Base-by-base conservation (phyloP, 257 asterid species). In the Gentiana macrophylla region DNA sequence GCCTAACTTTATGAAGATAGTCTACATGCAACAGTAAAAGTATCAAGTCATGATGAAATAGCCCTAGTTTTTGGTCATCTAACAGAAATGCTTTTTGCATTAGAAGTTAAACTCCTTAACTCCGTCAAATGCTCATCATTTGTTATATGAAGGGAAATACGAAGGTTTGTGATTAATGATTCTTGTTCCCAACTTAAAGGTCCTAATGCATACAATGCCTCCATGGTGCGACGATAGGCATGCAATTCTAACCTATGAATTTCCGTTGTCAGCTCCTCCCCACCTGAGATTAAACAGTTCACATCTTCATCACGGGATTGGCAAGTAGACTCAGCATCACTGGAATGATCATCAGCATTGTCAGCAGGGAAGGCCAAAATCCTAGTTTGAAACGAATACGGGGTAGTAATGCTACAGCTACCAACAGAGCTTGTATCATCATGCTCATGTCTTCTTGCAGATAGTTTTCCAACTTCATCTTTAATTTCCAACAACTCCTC, bases 141-240 rank as follows among this genome's bases (percentile, higher is more conserved):
- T 55, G 82, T 69, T 57, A 77, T 77, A 70, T 77, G 73, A 53
- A 77, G 82, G 38, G 71, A 71, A n/a, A 72, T 72, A 58, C 82
- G 82, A 45, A 77, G 79, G 59, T 77, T 72, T 62, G 82, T 72
- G 47, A 77, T 56, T 75, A 77, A 60, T 34, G 77, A 55, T 72
- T 77, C 82, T 51, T 72, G 74, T 67, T 73, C 82, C 82, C 82
- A 77, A 63, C 79, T 77, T 62, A 77, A 67, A 37, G 82, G 82
- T 60, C 82, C 82, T 12, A 68, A 77, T 49, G 82, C 82, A 69
- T 69, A 71, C 68, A 77, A 69, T 49, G 79, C 82, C 79, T 60
- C 77, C 77, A 77, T 56, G 33, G 79, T 77, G 59, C 74, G 57
- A 44, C 79, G 77, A 54, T 77, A 77, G 49, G 82, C 82, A 69